Percentiles rank a stretch among this genome's conserved stretches.
phyloP scores from a whole-genome alignment of 495 filamentous ascomycete genomes.

The Penicillium soppii region DNA sequence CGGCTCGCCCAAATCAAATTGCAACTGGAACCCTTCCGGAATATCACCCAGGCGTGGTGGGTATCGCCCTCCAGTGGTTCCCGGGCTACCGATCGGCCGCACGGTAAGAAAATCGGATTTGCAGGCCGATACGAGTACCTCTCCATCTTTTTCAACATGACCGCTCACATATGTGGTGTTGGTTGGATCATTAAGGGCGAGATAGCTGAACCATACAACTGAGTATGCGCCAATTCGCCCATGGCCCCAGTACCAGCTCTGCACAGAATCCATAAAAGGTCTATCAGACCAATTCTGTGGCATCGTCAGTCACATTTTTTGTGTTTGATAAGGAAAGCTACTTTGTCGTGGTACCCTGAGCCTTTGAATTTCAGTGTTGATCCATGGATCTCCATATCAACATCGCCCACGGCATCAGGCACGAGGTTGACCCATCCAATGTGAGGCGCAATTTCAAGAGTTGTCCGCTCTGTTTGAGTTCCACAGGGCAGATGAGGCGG shows the following conservation, averaged over 20 bases:
- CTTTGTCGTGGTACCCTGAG: conserved; percentile 43
- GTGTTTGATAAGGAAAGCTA: neutral
- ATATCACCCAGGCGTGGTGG: conserved; percentile 18
- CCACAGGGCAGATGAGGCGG: conserved; percentile 20
- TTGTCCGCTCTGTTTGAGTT: conserved; percentile 6
- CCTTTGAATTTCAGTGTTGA: conserved; percentile 32
- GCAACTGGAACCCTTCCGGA: conserved; percentile 19
- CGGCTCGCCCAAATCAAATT: conserved; percentile 9
- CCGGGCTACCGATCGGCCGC: conserved; percentile 12
- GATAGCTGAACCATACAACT: conserved; percentile 39
- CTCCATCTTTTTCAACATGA: conserved; percentile 30
- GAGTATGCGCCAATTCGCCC: conserved; percentile 37
- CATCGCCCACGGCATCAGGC: conserved; percentile 29
- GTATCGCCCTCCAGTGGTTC: conserved; percentile 16
- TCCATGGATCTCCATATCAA: conserved; percentile 29
- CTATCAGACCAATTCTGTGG: conserved; percentile 32
- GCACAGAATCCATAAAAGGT: conserved; percentile 17
- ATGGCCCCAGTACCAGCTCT: conserved; percentile 43
- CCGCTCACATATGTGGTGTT: conserved; percentile 29
- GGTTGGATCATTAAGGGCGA: conserved; percentile 13
- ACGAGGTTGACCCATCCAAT: conserved; percentile 39
- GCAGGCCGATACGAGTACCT: conserved; percentile 19
- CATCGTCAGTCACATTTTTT: neutral
- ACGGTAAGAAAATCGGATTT: conserved; percentile 10
- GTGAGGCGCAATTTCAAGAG: conserved; percentile 24